Evolutionary conservation across 2,329 filamentous ascomycete species (phyloP).

Genomic region (Aspergillus hortae): DNA sequence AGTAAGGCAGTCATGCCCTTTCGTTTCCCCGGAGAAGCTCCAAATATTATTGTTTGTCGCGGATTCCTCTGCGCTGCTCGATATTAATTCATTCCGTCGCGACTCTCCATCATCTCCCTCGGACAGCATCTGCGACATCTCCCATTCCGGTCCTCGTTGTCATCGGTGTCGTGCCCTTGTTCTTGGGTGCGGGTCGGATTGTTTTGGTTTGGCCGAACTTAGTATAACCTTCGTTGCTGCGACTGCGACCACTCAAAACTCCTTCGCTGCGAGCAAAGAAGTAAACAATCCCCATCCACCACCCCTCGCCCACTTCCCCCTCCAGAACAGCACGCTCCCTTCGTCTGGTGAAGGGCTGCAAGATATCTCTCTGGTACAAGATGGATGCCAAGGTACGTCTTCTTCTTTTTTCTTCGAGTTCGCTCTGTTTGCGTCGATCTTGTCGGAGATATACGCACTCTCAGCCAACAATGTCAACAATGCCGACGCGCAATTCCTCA

Average conservation of each 20-base stretch:
- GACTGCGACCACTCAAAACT: slow-evolving; percentile 8
- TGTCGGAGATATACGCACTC: not conserved
- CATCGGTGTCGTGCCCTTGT: slow-evolving; percentile 2
- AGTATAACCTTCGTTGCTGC: slow-evolving; percentile 19
- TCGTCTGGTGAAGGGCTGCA: slow-evolving; percentile 12
- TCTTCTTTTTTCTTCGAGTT: slow-evolving; percentile 14
- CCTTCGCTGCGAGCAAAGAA: slow-evolving; percentile 12
- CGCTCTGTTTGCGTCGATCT: not conserved
- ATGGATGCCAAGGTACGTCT: slow-evolving; percentile 49
- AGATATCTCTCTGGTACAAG: slow-evolving; percentile 10
- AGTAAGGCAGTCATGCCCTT: slow-evolving; percentile 16
- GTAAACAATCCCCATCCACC: slow-evolving; percentile 18
- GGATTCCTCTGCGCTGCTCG: slow-evolving; percentile 8
- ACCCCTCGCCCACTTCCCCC: slow-evolving; percentile 5
- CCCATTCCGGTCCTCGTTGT: slow-evolving; percentile 5
- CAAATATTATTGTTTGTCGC: slow-evolving; percentile 12
- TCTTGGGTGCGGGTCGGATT: slow-evolving; percentile 17
- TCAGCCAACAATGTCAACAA: not conserved
- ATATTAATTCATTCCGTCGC: slow-evolving; percentile 1
- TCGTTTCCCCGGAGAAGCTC: not conserved
- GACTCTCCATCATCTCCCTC: slow-evolving; percentile 2
- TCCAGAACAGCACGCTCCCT: not conserved
- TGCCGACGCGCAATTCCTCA: slow-evolving; percentile 8
- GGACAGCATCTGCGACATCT: not conserved
- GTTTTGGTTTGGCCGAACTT: slow-evolving; percentile 22